Conservation (phyloP, 306 rosid species). For the Albizia julibrissin region DNA sequence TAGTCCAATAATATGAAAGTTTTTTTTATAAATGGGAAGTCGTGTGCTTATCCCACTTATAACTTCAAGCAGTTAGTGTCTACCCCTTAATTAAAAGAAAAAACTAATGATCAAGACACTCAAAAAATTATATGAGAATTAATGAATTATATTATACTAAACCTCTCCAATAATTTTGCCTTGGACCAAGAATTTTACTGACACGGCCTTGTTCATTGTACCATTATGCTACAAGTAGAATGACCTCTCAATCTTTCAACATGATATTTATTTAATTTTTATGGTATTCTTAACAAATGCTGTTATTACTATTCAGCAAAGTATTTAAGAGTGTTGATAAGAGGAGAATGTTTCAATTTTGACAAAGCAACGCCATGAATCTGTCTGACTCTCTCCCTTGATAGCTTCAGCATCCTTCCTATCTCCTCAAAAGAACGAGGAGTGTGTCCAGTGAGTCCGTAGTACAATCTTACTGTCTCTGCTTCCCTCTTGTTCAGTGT, state of each 20-base stretch:
- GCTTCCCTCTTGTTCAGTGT: slow-evolving; percentile 64
- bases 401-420: slow-evolving; percentile 61
- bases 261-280: too few relatives aligned
- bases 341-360: slow-evolving; percentile 45
- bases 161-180: background rate
- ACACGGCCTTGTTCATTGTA: background rate
- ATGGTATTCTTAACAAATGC: background rate
- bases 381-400: slow-evolving; percentile 71
- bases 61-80: too few relatives aligned
- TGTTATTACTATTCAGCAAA: slow-evolving; percentile 46
- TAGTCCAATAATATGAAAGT: too few relatives aligned
- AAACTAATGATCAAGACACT: too few relatives aligned
- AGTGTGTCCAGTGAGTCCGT: slow-evolving; percentile 61
- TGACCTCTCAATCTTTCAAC: background rate
- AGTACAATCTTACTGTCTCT: slow-evolving; percentile 54
- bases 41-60: too few relatives aligned
- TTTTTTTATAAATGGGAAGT: too few relatives aligned
- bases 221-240: background rate
- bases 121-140: background rate
- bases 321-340: slow-evolving; percentile 42
- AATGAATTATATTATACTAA: background rate
- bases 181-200: too few relatives aligned
- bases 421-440: slow-evolving; percentile 70
- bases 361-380: slow-evolving; percentile 55
- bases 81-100: too few relatives aligned